Evolutionary conservation across 805 yeast genomes (phyloP).

Genomic region (Teunomyces gatunensis): DNA sequence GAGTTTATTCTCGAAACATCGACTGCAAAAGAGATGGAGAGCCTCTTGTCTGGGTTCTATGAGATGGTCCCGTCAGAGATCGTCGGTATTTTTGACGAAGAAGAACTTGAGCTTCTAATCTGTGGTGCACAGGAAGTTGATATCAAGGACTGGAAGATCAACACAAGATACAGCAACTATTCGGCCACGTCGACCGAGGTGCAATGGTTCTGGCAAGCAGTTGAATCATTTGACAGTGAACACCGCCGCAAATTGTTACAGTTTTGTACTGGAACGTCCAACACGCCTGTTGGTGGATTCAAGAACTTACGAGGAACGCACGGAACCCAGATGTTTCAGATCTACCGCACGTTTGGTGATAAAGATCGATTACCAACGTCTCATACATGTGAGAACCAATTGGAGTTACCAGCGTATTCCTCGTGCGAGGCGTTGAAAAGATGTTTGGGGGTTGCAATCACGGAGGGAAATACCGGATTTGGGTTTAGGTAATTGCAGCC

Average conservation of each 20-base stretch:
- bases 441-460: conserved; percentile 75
- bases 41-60: conserved; percentile 82
- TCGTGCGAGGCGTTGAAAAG: conserved; percentile 82
- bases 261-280: conserved; percentile 95
- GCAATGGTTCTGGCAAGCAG: conserved; percentile 98
- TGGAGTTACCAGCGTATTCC: conserved; percentile 90
- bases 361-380: conserved; percentile 88
- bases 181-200: conserved; percentile 80
- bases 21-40: conserved; percentile 82
- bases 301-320: conserved; percentile 83
- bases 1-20: conserved; percentile 82
- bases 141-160: conserved; percentile 92
- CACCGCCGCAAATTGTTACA: conserved; percentile 92
- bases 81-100: conserved; percentile 87
- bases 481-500: conserved; percentile 58
- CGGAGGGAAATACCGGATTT: conserved; percentile 95
- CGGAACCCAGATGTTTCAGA: conserved; percentile 81
- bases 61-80: conserved; percentile 76
- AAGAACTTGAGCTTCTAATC: conserved; percentile 86
- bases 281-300: conserved; percentile 94
- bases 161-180: conserved; percentile 79
- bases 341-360: conserved; percentile 84
- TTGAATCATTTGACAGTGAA: conserved; percentile 86
- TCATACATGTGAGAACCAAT: conserved; percentile 95
- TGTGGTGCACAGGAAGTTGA: conserved; percentile 96